Percentiles rank a stretch among this genome's conserved stretches.
These are phyloP conservation scores for Dioscorea zingiberensis DNA, from an alignment of 106 monocot species.

Conservation along the genomic window DNA sequence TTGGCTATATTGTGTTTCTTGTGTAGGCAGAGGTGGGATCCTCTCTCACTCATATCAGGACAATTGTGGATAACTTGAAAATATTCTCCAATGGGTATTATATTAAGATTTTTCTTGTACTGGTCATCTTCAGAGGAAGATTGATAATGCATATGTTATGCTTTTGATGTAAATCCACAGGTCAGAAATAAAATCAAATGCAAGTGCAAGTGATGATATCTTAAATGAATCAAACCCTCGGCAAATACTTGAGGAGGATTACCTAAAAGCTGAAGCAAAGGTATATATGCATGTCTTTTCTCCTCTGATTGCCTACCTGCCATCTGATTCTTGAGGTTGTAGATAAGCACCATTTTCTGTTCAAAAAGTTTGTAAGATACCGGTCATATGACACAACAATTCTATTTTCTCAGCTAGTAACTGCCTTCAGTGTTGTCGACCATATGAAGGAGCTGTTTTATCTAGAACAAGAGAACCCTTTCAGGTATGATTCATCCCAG, in stretches of 20 bases:
- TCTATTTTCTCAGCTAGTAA: constrained; percentile 49
- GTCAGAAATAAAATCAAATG: constrained; percentile 21
- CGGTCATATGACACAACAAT: not conserved
- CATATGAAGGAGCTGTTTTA: constrained; percentile 69
- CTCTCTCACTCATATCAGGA: constrained; percentile 41
- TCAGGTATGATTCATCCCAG: constrained; percentile 32
- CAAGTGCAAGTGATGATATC: constrained; percentile 26
- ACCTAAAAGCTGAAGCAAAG: constrained; percentile 74
- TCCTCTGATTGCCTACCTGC: not conserved
- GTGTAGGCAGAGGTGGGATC: constrained; percentile 59
- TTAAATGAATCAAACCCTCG: constrained; percentile 51
- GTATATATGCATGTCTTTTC: constrained; percentile 18
- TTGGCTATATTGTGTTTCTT: not conserved
- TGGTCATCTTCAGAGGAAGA: not conserved
- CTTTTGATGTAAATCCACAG: constrained; percentile 16
- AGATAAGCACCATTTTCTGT: not conserved
- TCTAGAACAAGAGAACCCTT: constrained; percentile 32
- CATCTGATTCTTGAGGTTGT: not conserved
- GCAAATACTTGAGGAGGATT: constrained; percentile 75
- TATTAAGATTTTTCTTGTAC: not conserved
- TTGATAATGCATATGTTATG: not conserved
- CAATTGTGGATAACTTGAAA: constrained; percentile 77
- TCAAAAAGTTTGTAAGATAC: not conserved
- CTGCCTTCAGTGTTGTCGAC: constrained; percentile 69
- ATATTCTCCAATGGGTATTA: constrained; percentile 62